Evolutionary conservation across 2,329 filamentous ascomycete species (phyloP).

Genomic region (Ophiostoma piceae): DNA sequence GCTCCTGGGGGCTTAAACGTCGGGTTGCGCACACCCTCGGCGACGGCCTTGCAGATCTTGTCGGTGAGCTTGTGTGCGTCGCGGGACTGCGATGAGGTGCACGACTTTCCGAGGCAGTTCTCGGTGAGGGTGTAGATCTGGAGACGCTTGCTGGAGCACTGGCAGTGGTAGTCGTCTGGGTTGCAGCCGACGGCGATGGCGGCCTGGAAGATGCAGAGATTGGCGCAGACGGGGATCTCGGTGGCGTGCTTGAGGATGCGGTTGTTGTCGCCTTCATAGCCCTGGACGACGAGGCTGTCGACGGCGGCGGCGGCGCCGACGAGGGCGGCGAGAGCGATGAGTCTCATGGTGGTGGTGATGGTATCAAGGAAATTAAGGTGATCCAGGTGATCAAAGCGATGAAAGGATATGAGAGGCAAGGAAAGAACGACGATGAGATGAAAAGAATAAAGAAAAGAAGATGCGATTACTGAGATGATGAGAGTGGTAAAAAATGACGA

Average conservation of each 20-base stretch:
- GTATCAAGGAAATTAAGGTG: too few species aligned
- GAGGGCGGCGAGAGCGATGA: background rate
- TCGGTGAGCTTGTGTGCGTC: background rate
- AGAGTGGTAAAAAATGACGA: background rate
- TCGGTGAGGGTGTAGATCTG: conserved; percentile 22
- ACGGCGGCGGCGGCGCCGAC: conserved; percentile 10
- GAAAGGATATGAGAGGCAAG: background rate
- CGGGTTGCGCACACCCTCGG: conserved; percentile 10
- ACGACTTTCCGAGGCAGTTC: conserved; percentile 26
- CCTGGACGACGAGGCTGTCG: conserved; percentile 18
- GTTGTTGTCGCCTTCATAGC: conserved; percentile 25
- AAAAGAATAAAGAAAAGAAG: background rate
- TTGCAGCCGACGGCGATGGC: conserved; percentile 25
- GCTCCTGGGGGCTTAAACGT: background rate
- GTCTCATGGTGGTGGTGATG: background rate
- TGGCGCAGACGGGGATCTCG: conserved; percentile 29
- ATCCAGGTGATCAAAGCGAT: background rate
- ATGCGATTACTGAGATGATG: background rate
- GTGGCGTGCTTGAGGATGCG: conserved; percentile 41
- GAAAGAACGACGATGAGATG: background rate
- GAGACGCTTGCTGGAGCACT: conserved; percentile 21
- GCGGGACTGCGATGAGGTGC: conserved; percentile 8
- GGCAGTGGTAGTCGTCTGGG: conserved; percentile 26
- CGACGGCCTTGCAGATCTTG: conserved; percentile 9
- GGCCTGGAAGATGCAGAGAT: conserved; percentile 25